Conservation (phyloP, 805 yeast genomes). For the Wickerhamomyces tratensis region DNA sequence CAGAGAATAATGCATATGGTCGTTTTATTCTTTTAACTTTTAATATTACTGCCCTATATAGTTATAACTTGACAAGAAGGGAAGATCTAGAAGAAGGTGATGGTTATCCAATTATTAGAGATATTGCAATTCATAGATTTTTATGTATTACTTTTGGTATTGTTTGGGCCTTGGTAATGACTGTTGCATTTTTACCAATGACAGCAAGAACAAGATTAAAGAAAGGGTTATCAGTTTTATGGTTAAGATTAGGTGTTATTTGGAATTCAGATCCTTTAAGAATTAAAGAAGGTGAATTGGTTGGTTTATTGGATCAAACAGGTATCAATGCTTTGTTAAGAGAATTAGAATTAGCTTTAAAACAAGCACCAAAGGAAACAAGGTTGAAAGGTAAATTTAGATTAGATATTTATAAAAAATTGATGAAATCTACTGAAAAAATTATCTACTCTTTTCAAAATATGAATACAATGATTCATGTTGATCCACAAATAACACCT, state of each 20-base stretch:
- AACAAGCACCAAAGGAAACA: constrained; percentile 69
- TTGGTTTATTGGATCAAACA: constrained; percentile 17
- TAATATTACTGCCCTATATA: constrained; percentile 69
- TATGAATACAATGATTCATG: constrained; percentile 55
- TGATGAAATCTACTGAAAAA: constrained; percentile 47
- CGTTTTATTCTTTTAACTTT: constrained; percentile 65
- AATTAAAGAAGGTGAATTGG: constrained; percentile 19
- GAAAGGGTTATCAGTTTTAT: constrained; percentile 53
- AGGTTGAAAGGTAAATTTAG: constrained; percentile 72
- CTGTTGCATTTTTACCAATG: constrained; percentile 58
- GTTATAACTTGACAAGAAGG: constrained; percentile 55
- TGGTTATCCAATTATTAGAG: constrained; percentile 58
- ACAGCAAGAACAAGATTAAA: constrained; percentile 66
- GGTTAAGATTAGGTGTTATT: constrained; percentile 73
- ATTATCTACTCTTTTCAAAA: constrained; percentile 72
- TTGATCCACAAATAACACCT: constrained; percentile 42
- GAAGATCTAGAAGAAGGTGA: constrained; percentile 59
- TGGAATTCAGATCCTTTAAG: constrained; percentile 73
- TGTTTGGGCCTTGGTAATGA: constrained; percentile 65
- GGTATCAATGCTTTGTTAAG: constrained; percentile 45
- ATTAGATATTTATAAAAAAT: constrained; percentile 32
- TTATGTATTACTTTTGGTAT: constrained; percentile 66
- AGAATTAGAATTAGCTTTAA: constrained; percentile 49
- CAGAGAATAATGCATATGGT: constrained; percentile 47
- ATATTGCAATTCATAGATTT: constrained; percentile 73